Conservation (phyloP, 2,329 filamentous ascomycete species). For the Nigrospora oryzae region DNA sequence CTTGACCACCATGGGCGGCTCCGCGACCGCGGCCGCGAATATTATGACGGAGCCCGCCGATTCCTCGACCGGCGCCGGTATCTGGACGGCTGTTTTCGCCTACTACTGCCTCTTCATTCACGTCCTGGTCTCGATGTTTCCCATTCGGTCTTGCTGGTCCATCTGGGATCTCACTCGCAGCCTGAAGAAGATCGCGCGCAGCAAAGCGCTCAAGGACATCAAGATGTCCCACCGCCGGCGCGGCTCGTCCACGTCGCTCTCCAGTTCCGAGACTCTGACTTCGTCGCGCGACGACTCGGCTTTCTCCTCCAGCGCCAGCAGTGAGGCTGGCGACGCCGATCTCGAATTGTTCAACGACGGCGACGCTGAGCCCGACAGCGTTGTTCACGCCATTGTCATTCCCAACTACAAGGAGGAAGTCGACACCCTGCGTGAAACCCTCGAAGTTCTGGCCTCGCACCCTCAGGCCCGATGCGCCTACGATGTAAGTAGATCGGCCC, state of each 20-base stretch:
- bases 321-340: constrained; percentile 43
- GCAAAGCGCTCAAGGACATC: constrained; percentile 37
- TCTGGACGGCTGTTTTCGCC: constrained; percentile 47
- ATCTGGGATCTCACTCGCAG: constrained; percentile 47
- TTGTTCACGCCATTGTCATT: constrained; percentile 60
- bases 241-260: constrained; percentile 44
- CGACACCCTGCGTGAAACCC: constrained; percentile 58
- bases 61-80: constrained; percentile 30
- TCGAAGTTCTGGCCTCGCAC: constrained; percentile 61
- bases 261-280: constrained; percentile 46
- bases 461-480: constrained; percentile 54
- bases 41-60: not conserved
- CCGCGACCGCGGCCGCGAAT: not conserved
- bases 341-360: constrained; percentile 35
- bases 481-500: constrained; percentile 47
- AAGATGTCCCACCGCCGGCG: constrained; percentile 39
- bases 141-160: constrained; percentile 52
- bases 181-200: constrained; percentile 35
- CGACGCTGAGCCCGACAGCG: constrained; percentile 30
- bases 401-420: constrained; percentile 70
- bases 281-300: constrained; percentile 30
- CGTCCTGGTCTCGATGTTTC: constrained; percentile 53
- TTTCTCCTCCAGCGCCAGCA: constrained; percentile 34
- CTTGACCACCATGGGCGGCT: not conserved
- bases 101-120: constrained; percentile 61